phyloP scores from a whole-genome alignment of 148 eudicot genomes.

The Rhododendron simsii region DNA sequence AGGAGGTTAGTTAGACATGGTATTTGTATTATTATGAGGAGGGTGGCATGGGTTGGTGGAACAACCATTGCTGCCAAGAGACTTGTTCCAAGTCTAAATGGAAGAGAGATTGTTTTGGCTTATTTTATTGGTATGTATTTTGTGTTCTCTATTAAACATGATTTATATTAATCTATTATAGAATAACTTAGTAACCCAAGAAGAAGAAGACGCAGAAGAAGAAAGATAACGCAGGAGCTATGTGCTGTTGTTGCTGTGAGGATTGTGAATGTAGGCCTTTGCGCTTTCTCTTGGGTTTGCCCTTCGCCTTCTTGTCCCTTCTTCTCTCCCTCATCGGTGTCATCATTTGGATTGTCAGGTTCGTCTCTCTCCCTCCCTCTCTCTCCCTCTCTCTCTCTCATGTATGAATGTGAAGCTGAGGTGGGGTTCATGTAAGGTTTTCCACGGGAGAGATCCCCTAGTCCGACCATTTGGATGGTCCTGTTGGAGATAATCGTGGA shows the following conservation, averaged over 20 bases:
- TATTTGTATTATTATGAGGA: not conserved
- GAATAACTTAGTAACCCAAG: not conserved
- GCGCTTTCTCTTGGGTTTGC: conserved; percentile 56
- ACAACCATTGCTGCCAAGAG: not conserved
- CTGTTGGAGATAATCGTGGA: not conserved
- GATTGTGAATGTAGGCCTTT: conserved; percentile 48
- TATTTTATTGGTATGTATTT: not conserved
- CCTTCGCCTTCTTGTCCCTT: conserved; percentile 53
- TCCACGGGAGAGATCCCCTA: not conserved
- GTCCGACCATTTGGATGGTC: not conserved
- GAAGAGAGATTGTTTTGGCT: not conserved
- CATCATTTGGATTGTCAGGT: conserved; percentile 68
- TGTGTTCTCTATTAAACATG: not conserved
- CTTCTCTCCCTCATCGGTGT: conserved; percentile 49
- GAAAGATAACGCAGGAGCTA: not conserved
- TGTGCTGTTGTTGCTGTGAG: conserved; percentile 23
- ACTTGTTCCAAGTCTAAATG: not conserved
- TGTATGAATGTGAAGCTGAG: not conserved
- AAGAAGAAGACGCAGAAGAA: not conserved
- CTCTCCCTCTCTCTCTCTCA: not conserved
- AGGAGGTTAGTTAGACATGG: not conserved
- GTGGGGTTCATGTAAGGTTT: not conserved
- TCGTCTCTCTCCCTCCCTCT: not conserved
- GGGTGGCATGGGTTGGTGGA: not conserved
- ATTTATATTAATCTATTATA: not conserved